A percentile compares a stretch with the other conserved stretches of the same genome.
These are phyloP conservation scores for Penicillium freii DNA, from an alignment of 2,329 filamentous ascomycete species.

Conservation along the genomic window DNA sequence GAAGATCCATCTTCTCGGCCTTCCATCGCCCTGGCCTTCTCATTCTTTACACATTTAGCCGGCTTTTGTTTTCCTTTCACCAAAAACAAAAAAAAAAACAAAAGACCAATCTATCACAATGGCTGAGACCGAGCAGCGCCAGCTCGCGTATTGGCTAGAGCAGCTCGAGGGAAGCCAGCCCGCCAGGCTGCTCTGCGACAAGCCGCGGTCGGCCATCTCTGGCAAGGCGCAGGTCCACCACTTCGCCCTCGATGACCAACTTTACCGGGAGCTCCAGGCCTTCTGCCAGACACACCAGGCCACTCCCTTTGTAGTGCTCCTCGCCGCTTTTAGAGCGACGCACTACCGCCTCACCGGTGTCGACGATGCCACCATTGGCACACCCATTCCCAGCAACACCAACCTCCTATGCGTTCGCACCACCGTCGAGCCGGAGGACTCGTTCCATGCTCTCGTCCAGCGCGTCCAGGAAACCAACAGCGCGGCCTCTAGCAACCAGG, in stretches of 20 bases:
- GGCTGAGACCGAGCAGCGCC: neutral
- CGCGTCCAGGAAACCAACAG: neutral
- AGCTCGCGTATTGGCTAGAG: neutral
- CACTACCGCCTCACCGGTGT: neutral
- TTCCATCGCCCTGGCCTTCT: neutral
- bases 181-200: neutral
- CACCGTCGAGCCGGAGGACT: neutral
- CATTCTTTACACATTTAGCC: neutral
- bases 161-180: neutral
- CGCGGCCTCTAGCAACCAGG: neutral
- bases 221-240: neutral
- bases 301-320: neutral
- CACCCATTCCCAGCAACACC: neutral
- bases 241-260: neutral
- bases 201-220: neutral
- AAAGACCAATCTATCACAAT: neutral
- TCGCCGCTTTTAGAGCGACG: neutral
- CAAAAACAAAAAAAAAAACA: neutral
- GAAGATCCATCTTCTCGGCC: neutral
- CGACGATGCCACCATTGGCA: neutral
- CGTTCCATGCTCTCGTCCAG: neutral
- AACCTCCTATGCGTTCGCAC: neutral
- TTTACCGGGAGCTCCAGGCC: neutral
- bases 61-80: neutral
- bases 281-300: neutral